These are phyloP conservation scores for Erythrobasidium hasegawianum DNA, from an alignment of 1,284 basidiomycete genomes.

Conservation along the genomic window DNA sequence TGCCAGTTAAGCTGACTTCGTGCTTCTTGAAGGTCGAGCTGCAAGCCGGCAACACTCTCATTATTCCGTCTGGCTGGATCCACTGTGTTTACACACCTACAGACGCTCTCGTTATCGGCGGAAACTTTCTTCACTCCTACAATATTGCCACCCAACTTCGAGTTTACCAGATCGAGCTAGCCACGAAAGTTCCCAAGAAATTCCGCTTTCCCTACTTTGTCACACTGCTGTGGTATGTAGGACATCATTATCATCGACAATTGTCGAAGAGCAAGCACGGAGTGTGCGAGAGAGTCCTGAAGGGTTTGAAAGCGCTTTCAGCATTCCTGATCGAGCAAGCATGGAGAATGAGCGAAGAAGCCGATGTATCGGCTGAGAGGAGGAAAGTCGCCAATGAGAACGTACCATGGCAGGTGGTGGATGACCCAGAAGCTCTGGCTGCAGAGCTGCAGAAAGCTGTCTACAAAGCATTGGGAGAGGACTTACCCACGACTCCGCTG, in stretches of 20 bases:
- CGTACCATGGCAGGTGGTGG: conserved; percentile 71
- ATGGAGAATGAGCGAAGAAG: conserved; percentile 59
- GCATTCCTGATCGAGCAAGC: conserved; percentile 74
- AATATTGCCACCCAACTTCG: conserved; percentile 59
- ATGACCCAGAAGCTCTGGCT: conserved; percentile 70
- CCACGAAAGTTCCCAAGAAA: conserved; percentile 88
- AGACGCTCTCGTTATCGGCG: conserved; percentile 92
- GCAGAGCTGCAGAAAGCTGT: conserved; percentile 77
- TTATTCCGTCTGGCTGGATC: conserved; percentile 95
- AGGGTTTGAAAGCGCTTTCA: conserved; percentile 66
- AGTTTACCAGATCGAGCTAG: conserved; percentile 84
- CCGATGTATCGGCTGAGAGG: conserved; percentile 46
- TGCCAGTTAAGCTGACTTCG: too few species aligned
- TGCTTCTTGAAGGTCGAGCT: conserved; percentile 37
- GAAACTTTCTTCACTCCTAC: conserved; percentile 88
- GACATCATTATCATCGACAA: conserved; percentile 35
- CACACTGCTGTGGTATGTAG: conserved; percentile 50
- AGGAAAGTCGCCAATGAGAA: conserved; percentile 72
- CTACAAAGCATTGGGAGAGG: conserved; percentile 60
- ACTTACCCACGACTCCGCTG: conserved; percentile 58
- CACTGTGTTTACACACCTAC: conserved; percentile 93
- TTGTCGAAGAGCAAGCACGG: conserved; percentile 15
- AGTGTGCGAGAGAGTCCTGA: conserved; percentile 59
- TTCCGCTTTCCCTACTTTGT: conserved; percentile 74
- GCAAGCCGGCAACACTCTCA: conserved; percentile 52